Evolutionary conservation across 768 basidiomycete genomes (phyloP).

Genomic region (Calvatia gigantea): DNA sequence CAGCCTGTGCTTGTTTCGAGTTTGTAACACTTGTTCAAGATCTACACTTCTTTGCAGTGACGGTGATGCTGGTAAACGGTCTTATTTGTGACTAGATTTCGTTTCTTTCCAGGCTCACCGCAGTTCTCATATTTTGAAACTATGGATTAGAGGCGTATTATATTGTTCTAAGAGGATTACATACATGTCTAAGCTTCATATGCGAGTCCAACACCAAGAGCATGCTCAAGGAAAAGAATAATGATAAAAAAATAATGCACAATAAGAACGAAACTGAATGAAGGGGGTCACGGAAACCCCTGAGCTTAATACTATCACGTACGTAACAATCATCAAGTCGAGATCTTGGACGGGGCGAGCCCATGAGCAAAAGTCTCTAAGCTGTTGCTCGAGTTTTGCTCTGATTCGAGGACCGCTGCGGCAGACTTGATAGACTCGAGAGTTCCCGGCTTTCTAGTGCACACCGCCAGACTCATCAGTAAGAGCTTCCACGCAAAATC

Average conservation of each 20-base stretch:
- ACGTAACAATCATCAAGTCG: too few species aligned
- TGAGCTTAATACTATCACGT: too few species aligned
- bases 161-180: not conserved
- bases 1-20: too few species aligned
- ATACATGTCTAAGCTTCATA: not conserved
- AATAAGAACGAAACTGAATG: not conserved
- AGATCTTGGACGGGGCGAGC: not conserved
- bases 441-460: slow-evolving; percentile 33
- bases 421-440: slow-evolving; percentile 6
- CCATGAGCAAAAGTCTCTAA: not conserved
- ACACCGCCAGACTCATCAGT: slow-evolving; percentile 54
- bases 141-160: not conserved
- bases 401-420: not conserved
- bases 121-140: too few species aligned
- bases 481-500: slow-evolving; percentile 68
- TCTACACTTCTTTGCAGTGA: too few species aligned
- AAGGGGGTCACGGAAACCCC: not conserved
- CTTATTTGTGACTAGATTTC: too few species aligned
- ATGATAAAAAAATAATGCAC: slow-evolving; percentile 4
- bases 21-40: too few species aligned
- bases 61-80: too few species aligned
- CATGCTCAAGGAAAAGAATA: not conserved
- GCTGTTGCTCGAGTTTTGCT: not conserved
- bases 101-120: too few species aligned
- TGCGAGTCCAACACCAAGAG: slow-evolving; percentile 1